Evolutionary conservation across 371 early-diverging fungal species (phyloP).

Genomic region (Mortierella sp.): DNA sequence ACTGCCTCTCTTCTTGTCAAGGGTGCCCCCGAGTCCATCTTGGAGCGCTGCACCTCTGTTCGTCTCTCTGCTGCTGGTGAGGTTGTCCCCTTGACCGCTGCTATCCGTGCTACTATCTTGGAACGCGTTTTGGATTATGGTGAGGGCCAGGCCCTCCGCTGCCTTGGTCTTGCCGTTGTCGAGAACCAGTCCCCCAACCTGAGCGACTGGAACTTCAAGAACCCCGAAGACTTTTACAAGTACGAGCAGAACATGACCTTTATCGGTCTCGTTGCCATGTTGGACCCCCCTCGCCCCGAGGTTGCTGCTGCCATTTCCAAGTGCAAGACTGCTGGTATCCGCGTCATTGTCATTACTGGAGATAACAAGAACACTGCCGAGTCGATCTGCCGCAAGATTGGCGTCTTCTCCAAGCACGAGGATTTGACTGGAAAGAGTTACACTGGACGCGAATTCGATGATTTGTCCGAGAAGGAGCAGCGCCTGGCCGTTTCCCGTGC

Average conservation of each 20-base stretch:
- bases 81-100: constrained; percentile 77
- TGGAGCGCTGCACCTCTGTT: constrained; percentile 88
- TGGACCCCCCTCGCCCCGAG: constrained; percentile 98
- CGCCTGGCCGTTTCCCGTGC: constrained; percentile 79
- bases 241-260: constrained; percentile 91
- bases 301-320: constrained; percentile 85
- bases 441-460: constrained; percentile 96
- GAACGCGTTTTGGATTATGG: constrained; percentile 85
- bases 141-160: constrained; percentile 82
- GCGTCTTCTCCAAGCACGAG: constrained; percentile 84
- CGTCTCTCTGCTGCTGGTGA: constrained; percentile 62
- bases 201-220: constrained; percentile 67
- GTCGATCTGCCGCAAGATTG: constrained; percentile 93
- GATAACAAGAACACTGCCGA: constrained; percentile 97
- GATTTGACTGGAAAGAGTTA: constrained; percentile 82
- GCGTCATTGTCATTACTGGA: constrained; percentile 98
- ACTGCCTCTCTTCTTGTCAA: constrained; percentile 78
- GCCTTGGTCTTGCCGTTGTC: constrained; percentile 90
- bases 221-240: constrained; percentile 73
- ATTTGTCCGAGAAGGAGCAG: constrained; percentile 80
- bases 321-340: constrained; percentile 94
- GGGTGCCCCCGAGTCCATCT: constrained; percentile 95
- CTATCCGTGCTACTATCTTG: constrained; percentile 73
- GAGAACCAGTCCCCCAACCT: constrained; percentile 68
- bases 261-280: constrained; percentile 94